Evolutionary conservation across 352 stramenopile species (phyloP), one percentile per base, ranked within the genome.

Genomic region (Nannochloropsis limnetica): DNA sequence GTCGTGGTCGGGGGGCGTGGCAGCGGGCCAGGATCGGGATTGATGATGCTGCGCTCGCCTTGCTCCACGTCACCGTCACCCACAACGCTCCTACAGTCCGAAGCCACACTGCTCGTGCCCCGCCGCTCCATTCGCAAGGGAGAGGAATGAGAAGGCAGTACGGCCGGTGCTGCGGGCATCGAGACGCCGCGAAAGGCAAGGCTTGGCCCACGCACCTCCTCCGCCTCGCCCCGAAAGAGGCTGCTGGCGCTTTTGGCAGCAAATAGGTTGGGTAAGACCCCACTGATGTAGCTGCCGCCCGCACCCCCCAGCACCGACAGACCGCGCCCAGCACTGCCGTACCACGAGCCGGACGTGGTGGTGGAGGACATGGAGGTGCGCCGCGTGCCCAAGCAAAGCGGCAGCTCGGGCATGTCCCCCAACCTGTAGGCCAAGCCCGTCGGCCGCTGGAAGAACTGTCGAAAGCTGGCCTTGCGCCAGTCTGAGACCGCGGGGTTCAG

Each of bases 361-460:
- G n/a, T 25, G 11, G 61, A 74, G 15, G 61, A 14, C n/a, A 17
- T 74, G n/a, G 61, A 74, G 1, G 61, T 31, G 25, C 4, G 25
- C 25, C 61, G 61, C 25, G n/a, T 74, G n/a, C 61, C 61, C 61
- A 74, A 74, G 25, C 61, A 74, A 11, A 20, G 61, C n/a, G 61
- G 61, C 6, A 74, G 25, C 11, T 74, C 61, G 61, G 61, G 11
- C n/a, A 74, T 74, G 20, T 29, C 25, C n/a, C 61, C 61, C n/a
- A 74, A 29, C n/a, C 61, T 74, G 61, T 31, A 74, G 6, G n/a
- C 6, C 8, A 74, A 74, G 25, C 61, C n/a, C 61, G 61, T 27
- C 4, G 61, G 61, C 61, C 61, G 61, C 61, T 28, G n/a, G 8
- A 74, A 74, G 61, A 74, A 74, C n/a, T 74, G 11, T 22, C 11